A percentile compares a stretch with the other conserved stretches of the same genome.
Evolutionary conservation across 129 eudicot species (phyloP).

Genomic region (Glebionis coronaria): DNA sequence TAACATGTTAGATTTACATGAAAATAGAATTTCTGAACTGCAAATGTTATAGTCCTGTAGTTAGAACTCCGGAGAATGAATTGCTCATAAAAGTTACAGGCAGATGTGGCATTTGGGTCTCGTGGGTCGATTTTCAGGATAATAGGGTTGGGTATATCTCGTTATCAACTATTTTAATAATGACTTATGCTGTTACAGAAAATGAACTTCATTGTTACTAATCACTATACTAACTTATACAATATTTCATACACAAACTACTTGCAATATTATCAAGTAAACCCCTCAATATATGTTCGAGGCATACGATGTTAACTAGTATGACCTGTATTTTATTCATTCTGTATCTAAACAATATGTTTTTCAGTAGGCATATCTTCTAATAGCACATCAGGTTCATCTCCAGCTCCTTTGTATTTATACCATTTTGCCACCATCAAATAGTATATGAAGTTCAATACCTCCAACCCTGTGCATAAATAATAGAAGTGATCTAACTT

Average conservation of each 20-base stretch:
- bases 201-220: neutral
- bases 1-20: too few relatives aligned
- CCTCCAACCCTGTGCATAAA: conserved; percentile 35
- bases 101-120: too few relatives aligned
- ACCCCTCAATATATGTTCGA: neutral
- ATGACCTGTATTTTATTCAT: too few relatives aligned
- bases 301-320: neutral
- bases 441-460: conserved; percentile 42
- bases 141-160: too few relatives aligned
- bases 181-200: neutral
- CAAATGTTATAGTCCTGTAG: too few relatives aligned
- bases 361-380: conserved; percentile 32
- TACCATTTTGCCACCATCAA: conserved; percentile 62
- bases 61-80: too few relatives aligned
- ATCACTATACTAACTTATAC: neutral
- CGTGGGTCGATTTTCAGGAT: too few relatives aligned
- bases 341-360: conserved; percentile 26
- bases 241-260: neutral
- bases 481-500: conserved; percentile 54
- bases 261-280: neutral
- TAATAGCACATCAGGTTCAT: conserved; percentile 15
- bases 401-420: conserved; percentile 50
- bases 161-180: neutral
- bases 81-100: too few relatives aligned
- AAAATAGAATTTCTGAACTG: too few relatives aligned